Conservation (phyloP, 1,284 basidiomycete genomes). For the Ustilago esculenta region DNA sequence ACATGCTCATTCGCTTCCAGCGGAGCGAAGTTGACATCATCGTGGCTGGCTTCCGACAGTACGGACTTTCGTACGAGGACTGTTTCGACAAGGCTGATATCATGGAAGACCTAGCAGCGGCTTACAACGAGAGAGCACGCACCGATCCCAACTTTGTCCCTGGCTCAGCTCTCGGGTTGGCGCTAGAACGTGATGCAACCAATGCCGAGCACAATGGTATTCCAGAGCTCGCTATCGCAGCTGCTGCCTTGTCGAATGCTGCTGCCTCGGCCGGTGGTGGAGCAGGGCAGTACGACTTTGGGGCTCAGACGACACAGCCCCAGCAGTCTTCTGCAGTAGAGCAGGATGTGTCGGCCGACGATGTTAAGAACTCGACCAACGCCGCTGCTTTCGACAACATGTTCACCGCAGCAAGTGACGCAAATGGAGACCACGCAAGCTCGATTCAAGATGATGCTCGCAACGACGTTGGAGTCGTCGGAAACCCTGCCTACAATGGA, state of each 20-base stretch:
- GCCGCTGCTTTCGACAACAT: constrained; percentile 16
- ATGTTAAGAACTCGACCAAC: constrained; percentile 5
- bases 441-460: neutral
- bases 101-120: constrained; percentile 54
- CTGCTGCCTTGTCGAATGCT: constrained; percentile 42
- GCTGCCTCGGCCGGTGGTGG: constrained; percentile 19
- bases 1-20: constrained; percentile 51
- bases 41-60: constrained; percentile 84
- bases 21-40: constrained; percentile 78
- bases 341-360: neutral
- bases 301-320: neutral
- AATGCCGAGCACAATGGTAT: constrained; percentile 22
- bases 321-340: neutral
- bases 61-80: constrained; percentile 76
- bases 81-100: constrained; percentile 80
- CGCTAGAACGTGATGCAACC: constrained; percentile 24
- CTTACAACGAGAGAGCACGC: constrained; percentile 35
- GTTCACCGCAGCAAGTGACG: constrained; percentile 8
- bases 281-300: constrained; percentile 1
- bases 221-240: constrained; percentile 37
- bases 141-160: constrained; percentile 34
- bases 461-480: neutral
- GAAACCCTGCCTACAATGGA: no score
- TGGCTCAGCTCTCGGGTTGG: constrained; percentile 34
- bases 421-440: neutral